These are phyloP conservation scores for Mucor ambiguus DNA, from an alignment of 371 early-diverging fungal species.

Conservation along the genomic window DNA sequence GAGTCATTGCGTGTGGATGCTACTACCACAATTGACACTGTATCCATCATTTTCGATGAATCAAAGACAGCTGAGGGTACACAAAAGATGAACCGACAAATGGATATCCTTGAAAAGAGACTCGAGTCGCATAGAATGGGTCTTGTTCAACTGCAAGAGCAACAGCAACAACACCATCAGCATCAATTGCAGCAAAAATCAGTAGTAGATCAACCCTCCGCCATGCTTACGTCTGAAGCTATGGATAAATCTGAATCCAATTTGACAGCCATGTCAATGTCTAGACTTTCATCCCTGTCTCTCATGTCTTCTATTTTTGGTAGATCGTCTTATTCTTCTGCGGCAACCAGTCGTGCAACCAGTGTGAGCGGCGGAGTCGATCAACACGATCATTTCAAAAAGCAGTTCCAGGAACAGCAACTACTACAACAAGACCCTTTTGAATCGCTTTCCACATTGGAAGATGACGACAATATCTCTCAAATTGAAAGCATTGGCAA, in stretches of 20 bases:
- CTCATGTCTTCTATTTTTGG: slow-evolving; percentile 40
- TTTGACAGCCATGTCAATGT: slow-evolving; percentile 31
- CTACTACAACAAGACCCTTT: background rate
- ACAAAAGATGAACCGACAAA: slow-evolving; percentile 23
- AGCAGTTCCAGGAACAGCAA: background rate
- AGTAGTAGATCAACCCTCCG: background rate
- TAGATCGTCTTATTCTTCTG: slow-evolving; percentile 9
- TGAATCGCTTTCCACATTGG: background rate
- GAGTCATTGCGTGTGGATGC: slow-evolving; percentile 36
- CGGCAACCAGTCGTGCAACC: slow-evolving; percentile 24
- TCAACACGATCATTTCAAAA: background rate
- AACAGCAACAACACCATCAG: background rate
- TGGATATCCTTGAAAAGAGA: slow-evolving; percentile 44
- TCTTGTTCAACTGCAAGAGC: slow-evolving; percentile 8
- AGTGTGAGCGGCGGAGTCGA: slow-evolving; percentile 9
- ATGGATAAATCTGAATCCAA: slow-evolving; percentile 5
- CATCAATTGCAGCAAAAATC: background rate
- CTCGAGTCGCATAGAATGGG: slow-evolving; percentile 22
- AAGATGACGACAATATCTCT: slow-evolving; percentile 11
- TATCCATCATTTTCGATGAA: slow-evolving; percentile 24
- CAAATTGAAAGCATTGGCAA: slow-evolving; percentile 12
- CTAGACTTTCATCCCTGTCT: slow-evolving; percentile 36
- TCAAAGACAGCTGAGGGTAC: slow-evolving; percentile 15
- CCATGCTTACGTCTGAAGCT: background rate
- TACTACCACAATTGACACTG: slow-evolving; percentile 33